phyloP scores from a whole-genome alignment of 139 green algal genomes.

The Trebouxia sp. region DNA sequence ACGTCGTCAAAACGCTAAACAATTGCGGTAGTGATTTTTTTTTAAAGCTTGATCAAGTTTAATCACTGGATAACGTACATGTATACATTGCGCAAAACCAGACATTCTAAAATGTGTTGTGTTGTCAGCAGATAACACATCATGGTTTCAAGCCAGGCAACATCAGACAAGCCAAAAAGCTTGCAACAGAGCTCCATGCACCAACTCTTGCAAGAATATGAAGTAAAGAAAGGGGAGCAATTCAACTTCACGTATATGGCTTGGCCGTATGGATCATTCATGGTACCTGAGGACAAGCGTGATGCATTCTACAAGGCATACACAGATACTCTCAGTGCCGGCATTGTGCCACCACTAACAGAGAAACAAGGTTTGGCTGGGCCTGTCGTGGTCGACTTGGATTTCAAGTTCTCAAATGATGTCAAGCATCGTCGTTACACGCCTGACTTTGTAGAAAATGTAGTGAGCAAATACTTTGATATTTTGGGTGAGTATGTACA shows the following conservation, averaged over 20 bases:
- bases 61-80: background rate
- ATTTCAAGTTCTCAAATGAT: slow-evolving; percentile 32
- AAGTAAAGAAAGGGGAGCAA: slow-evolving; percentile 15
- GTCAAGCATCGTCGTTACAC: slow-evolving; percentile 27
- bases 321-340: background rate
- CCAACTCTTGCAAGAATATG: slow-evolving; percentile 13
- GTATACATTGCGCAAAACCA: slow-evolving; percentile 11
- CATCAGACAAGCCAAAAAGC: slow-evolving; percentile 8
- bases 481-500: slow-evolving; percentile 29
- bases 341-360: slow-evolving; percentile 26
- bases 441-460: slow-evolving; percentile 14
- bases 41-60: slow-evolving; percentile 18
- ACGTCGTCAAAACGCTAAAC: slow-evolving; percentile 21
- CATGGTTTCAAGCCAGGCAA: slow-evolving; percentile 20
- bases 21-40: too few species aligned
- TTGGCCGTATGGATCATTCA: slow-evolving; percentile 21
- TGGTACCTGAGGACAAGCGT: slow-evolving; percentile 21
- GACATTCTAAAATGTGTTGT: slow-evolving; percentile 27
- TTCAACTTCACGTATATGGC: slow-evolving; percentile 28
- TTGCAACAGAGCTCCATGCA: slow-evolving; percentile 14
- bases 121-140: slow-evolving; percentile 26
- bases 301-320: slow-evolving; percentile 29
- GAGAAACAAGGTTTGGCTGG: slow-evolving; percentile 28
- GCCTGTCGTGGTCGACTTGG: slow-evolving; percentile 24
- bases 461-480: slow-evolving; percentile 29